These are phyloP conservation scores for Eucalyptus regnans DNA, from an alignment of 345 rosid genomes.

Conservation along the genomic window DNA sequence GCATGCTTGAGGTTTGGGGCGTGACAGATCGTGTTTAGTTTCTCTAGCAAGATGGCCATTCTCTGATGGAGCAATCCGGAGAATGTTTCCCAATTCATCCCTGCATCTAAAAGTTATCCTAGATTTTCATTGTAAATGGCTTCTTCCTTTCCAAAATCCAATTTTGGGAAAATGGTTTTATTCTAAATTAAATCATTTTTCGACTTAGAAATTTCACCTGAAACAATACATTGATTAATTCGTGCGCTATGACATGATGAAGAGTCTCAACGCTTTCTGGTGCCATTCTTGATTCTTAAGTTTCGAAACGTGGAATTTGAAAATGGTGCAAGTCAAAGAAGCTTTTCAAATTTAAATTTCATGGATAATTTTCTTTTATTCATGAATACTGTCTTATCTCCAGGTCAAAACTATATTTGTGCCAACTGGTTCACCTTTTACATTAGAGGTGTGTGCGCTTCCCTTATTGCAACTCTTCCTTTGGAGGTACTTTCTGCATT, in stretches of 20 bases:
- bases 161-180: neutral
- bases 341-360: neutral
- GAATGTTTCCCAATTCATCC: neutral
- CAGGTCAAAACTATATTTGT: constrained; percentile 75
- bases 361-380: neutral
- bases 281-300: neutral
- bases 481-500: constrained; percentile 47
- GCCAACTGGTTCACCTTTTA: constrained; percentile 48
- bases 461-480: constrained; percentile 86
- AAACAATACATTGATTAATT: neutral
- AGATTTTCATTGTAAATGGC: too few relatives aligned
- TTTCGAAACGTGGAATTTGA: neutral
- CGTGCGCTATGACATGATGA: neutral
- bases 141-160: neutral
- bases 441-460: constrained; percentile 56
- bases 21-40: neutral
- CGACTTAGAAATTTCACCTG: neutral
- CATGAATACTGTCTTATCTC: neutral
- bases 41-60: neutral
- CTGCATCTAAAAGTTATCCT: neutral
- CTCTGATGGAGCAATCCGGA: neutral
- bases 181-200: neutral
- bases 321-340: neutral
- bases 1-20: too few relatives aligned
- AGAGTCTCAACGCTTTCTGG: rapidly evolving